These are phyloP conservation scores for Trichoderma asperellum DNA, from an alignment of 2,329 filamentous ascomycete species.

Conservation along the genomic window DNA sequence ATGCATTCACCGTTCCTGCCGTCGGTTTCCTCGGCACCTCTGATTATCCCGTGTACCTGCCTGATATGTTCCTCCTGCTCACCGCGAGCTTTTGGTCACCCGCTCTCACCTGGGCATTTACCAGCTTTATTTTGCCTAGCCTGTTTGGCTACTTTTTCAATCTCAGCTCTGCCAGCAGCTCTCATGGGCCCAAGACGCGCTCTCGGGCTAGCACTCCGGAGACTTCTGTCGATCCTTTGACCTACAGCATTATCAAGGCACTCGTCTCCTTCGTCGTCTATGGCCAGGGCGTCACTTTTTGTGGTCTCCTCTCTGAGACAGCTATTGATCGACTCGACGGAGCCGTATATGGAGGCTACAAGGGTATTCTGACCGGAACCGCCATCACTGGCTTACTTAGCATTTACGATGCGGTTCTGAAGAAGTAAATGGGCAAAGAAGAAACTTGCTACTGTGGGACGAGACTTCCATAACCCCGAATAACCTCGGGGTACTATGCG, in stretches of 20 bases:
- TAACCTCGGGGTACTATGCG: conserved; percentile 7
- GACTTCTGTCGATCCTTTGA: conserved; percentile 78
- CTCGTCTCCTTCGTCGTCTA: conserved; percentile 82
- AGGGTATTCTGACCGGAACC: conserved; percentile 69
- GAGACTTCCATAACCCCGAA: neutral
- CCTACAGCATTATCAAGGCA: conserved; percentile 88
- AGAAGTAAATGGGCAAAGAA: conserved; percentile 53
- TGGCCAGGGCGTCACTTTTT: conserved; percentile 64
- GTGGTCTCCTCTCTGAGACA: conserved; percentile 62
- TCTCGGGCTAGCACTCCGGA: conserved; percentile 47
- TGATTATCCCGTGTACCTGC: conserved; percentile 67
- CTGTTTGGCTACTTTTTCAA: conserved; percentile 89
- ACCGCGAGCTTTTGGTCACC: conserved; percentile 83
- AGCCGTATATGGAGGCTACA: conserved; percentile 72
- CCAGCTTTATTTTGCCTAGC: conserved; percentile 71
- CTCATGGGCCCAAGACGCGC: conserved; percentile 49
- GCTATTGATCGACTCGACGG: conserved; percentile 66
- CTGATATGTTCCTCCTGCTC: conserved; percentile 79
- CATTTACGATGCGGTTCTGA: conserved; percentile 77
- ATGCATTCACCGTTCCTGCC: conserved; percentile 73
- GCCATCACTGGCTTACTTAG: conserved; percentile 70
- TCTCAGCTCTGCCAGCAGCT: conserved; percentile 61
- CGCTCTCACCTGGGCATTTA: conserved; percentile 74
- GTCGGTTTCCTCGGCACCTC: conserved; percentile 58
- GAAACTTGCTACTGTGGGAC: neutral